Evolutionary conservation across 495 filamentous ascomycete species (phyloP).

Genomic region (Neurospora sp.): DNA sequence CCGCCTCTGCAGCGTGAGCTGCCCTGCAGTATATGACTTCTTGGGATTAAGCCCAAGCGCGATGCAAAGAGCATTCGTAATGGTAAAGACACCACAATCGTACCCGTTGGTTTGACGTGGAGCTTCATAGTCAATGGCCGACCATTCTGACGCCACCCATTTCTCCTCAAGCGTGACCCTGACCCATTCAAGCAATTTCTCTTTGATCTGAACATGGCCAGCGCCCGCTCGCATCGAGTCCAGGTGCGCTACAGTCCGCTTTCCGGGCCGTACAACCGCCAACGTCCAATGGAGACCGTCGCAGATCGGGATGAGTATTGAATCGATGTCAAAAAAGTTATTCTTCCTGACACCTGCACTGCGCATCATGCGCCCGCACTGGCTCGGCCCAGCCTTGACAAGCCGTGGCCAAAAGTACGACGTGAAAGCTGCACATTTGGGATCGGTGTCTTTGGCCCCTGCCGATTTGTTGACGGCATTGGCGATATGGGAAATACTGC

Average conservation of each 20-base stretch:
- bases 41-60: constrained; percentile 53
- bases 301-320: constrained; percentile 38
- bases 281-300: constrained; percentile 50
- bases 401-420: constrained; percentile 61
- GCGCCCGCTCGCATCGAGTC: constrained; percentile 50
- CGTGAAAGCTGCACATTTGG: constrained; percentile 59
- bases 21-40: constrained; percentile 37
- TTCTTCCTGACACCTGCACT: constrained; percentile 21
- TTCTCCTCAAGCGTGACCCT: constrained; percentile 42
- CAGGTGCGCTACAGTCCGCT: constrained; percentile 58
- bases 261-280: constrained; percentile 54
- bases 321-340: constrained; percentile 34
- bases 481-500: constrained; percentile 50
- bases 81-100: constrained; percentile 76
- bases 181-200: constrained; percentile 41
- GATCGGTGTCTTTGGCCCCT: constrained; percentile 36
- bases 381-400: constrained; percentile 35
- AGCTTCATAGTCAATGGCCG: constrained; percentile 28
- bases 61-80: constrained; percentile 63
- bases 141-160: constrained; percentile 57
- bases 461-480: constrained; percentile 45
- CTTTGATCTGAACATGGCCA: constrained; percentile 7
- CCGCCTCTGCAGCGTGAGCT: constrained; percentile 48
- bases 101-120: constrained; percentile 57
- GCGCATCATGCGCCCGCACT: constrained; percentile 22